Evolutionary conservation across 768 basidiomycete genomes (phyloP).

Genomic region (Cyathus striatus): DNA sequence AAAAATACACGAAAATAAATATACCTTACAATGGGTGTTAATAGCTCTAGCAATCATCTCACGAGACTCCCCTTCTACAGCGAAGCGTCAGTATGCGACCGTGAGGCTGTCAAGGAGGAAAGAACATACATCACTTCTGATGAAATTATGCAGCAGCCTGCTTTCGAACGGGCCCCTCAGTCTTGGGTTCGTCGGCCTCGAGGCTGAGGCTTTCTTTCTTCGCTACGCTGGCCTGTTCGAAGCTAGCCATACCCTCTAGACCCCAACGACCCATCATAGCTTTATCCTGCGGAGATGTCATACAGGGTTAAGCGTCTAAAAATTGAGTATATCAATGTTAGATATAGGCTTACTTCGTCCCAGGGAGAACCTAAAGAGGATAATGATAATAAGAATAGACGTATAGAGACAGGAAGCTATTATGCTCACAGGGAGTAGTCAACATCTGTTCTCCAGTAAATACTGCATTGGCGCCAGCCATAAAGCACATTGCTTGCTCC

Average conservation of each 20-base stretch:
- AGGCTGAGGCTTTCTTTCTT: slow-evolving; percentile 47
- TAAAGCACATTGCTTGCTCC: slow-evolving; percentile 97
- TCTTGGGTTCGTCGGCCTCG: too few species aligned
- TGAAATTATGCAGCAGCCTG: too few species aligned
- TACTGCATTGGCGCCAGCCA: slow-evolving; percentile 97
- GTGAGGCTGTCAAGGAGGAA: too few species aligned
- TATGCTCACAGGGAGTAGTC: slow-evolving; percentile 92
- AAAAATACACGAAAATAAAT: not conserved
- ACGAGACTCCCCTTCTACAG: too few species aligned
- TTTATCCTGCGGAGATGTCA: slow-evolving; percentile 72
- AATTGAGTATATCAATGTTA: not conserved
- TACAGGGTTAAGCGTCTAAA: too few species aligned
- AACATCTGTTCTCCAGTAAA: slow-evolving; percentile 99
- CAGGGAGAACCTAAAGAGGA: slow-evolving; percentile 70
- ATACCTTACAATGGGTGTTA: not conserved
- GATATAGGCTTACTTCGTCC: slow-evolving; percentile 64
- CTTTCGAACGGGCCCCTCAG: too few species aligned
- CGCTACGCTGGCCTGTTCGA: slow-evolving; percentile 66
- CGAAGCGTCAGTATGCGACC: too few species aligned
- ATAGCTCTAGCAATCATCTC: too few species aligned
- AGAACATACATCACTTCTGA: too few species aligned
- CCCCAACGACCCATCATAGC: slow-evolving; percentile 94
- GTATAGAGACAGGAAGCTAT: not conserved
- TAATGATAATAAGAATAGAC: slow-evolving; percentile 1
- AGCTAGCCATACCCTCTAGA: slow-evolving; percentile 84